Base-by-base conservation (phyloP, 2,329 filamentous ascomycete genomes). In the Diaporthe helianthi region DNA sequence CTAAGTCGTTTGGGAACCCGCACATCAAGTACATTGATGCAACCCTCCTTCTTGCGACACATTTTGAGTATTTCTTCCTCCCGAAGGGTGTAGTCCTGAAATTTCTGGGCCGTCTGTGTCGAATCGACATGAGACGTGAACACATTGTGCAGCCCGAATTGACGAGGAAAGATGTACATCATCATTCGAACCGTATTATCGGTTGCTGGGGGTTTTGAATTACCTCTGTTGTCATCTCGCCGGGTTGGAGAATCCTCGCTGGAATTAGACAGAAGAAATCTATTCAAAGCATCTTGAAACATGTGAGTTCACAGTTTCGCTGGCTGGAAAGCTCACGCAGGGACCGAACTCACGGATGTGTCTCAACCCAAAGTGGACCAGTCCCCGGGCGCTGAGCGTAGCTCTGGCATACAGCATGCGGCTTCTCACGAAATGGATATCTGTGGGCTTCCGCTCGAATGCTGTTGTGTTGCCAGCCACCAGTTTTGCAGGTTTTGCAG, bases 161-260 rank as follows among this genome's bases (percentile, higher is more conserved):
- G 94, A 13, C 91, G 86, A 38, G 96, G 96, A 74, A 99, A 99
- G 1, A 99, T 90, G 79, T 98, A 95, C 83, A 95, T 96, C 87
- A 97, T 88, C 24, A 97, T 80, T 73, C 92, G 92, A 13, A 89
- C 76, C 0, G 89, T 92, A 72, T 91, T 86, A 15, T 79, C 76
- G 1, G 82, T 87, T 81, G n/a, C 46, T 81, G 74, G 44, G 58
- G 61, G 19, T 61, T 26, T 47, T 29, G 49, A 63, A 9, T 7
- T 49, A 22, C 58, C 29, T 17, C 31, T 9, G 7, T 31, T 33
- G 29, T 17, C 46, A 5, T 70, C 69, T 5, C 63, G 54, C 0
- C 47, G 52, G 6, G 67, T 46, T 3, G 55, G 49, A 49, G 67
- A 60, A 6, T 46, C 68, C 29, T 73, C 61, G 2, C 72, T 67